Evolutionary conservation across 495 filamentous ascomycete species (phyloP), one percentile per base, ranked within the genome.

Genomic region (Hyaloscypha bicolor): DNA sequence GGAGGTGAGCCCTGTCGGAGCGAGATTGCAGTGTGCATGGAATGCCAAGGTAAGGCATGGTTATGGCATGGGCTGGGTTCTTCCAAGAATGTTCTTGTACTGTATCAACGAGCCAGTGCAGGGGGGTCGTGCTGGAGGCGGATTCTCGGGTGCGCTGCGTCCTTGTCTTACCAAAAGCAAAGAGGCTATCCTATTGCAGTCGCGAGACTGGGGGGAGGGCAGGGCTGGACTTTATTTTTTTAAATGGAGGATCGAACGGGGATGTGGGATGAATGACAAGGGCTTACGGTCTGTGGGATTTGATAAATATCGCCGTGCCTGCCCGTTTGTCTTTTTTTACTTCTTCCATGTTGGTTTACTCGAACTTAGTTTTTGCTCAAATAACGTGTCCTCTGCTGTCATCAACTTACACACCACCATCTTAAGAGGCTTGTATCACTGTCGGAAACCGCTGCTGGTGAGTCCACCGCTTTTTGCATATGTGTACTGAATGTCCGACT

Each of bases 1-100:
- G 9, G 16, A 16, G 9, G 4, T 48, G 42, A 19, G 42, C 42
- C 42, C 42, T 48, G 42, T 48, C 42, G 42, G 9, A 48, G 42
- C 42, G 16, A 37, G 16, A 48, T 48, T 48, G 42, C 42, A 48
- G 42, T 48, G 42, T 48, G 42, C 42, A 48, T 48, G 9, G 35
- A 6, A 37, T 3, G 35, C 8, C 35, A 37, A 37, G 35, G 35
- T 12, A 37, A 8, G 35, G 35, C 35, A 37, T 16, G 42, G 42
- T 12, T 16, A 0, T 4, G 42, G 42, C 42, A 48, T 16, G 42
- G 42, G 42, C 42, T 48, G 42, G 42, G 42, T 48, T 6, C 42
- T 48, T 48, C 42, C 42, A 48, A 48, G 42, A 48, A 48, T 48
- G 42, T 48, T 48, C 42, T 48, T 48, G 42, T 12, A 48, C 14